Base-by-base conservation (phyloP, 305 asterid species). In the Lippia alba region DNA sequence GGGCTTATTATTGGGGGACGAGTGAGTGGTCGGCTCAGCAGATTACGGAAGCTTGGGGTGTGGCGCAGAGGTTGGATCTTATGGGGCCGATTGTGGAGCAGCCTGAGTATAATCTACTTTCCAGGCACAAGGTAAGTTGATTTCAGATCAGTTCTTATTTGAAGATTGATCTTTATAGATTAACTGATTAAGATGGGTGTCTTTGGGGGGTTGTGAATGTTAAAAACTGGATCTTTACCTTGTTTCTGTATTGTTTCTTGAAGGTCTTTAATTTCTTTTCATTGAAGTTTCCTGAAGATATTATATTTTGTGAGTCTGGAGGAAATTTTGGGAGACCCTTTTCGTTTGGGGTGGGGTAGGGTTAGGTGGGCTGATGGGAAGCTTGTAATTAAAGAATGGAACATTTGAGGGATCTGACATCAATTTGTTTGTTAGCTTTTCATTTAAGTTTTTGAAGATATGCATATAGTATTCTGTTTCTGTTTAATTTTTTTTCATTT, bases 1-100 rank as follows among this genome's bases (percentile, higher is more conserved):
- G 96, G 99, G 99, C 99, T 5, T 94, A 76, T 77, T 94, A 94
- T 69, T 92, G 99, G 99, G 98, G 99, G 8, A 94, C 99, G 0
- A 94, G 99, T 62, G 99, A 94, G 80, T 94, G 99, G 99, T 87
- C 96, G 24, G 87, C 98, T 33, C 97, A 94, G 80, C 97, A 92
- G 96, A 92, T 94, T 57, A 94, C 97, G 11, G 99, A 92, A 84
- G 99, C 99, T 10, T 94, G 99, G 95, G 84, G 89, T 46, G 87
- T 81, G 55, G 98, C 99, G 11, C 79, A 88, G 45, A 82, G 94
- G 76, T 78, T 92, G 83, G 97, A 86, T 89, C 98, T 94, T 32
- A 87, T 92, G 30, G 99, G 98, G 1, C 99, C 98, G 14, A 70
- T 92, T 60, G 98, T 90, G 45, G 99, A 94, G 76, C 97, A 94